Evolutionary conservation across 2,329 filamentous ascomycete species (phyloP), one percentile per base, ranked within the genome.

Genomic region (Talaromyces verruculosus): DNA sequence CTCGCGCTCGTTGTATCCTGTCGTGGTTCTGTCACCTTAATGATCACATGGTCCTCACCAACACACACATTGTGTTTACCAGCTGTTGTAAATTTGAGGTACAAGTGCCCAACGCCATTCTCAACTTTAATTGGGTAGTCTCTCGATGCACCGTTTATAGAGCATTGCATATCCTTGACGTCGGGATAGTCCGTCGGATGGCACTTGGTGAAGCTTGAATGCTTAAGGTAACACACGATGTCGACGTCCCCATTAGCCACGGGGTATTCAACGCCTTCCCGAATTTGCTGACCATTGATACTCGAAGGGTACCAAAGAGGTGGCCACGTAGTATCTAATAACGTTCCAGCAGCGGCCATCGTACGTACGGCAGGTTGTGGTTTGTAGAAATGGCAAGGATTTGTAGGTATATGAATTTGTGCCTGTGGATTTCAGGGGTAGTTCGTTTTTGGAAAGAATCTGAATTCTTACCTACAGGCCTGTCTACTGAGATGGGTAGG

Each of bases 181-280:
- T 5, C 1, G 8, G 17, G 41, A n/a, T 19, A n/a, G 15, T 6
- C 5, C 7, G 5, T 7, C 17, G 41, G 41, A 19, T 19, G 4
- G 8, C 2, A 19, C 3, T n/a, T 10, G 17, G 4, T 4, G 7
- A 1, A 3, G 8, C 0, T 3, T 19, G 10, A 0, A 8, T 43
- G n/a, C 17, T 7, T 8, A 43, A 43, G 41, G 1, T 3, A 2
- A 10, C 41, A 43, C 41, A 10, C 15, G 41, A 43, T 43, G 41
- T 8, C n/a, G 41, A n/a, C 41, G 19, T 10, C n/a, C 17, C 41
- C 41, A 19, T 19, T 3, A 43, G 2, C 6, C 41, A 43, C 41
- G 2, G 17, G 19, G n/a, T 19, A 43, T 15, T 5, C 35, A 37
- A 11, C 33, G 17, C 17, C n/a, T 43, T 7, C 6, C 5, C 10